phyloP scores from a whole-genome alignment of 306 rosid species.

The Casuarina equisetifolia region DNA sequence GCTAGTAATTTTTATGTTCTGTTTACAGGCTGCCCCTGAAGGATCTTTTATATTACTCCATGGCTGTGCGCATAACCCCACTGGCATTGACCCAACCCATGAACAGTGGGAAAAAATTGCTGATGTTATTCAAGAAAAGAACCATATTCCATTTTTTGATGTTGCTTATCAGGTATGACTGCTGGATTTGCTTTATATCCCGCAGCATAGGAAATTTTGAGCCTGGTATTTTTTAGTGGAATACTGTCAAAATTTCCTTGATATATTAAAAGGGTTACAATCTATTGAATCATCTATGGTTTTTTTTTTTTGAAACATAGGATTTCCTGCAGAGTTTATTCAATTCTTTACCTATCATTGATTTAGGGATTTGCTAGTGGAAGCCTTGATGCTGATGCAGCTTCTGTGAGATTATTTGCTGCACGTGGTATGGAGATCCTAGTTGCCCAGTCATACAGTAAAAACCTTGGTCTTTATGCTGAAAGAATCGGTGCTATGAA shows the following conservation, averaged over 20 bases:
- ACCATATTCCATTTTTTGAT: conserved; percentile 89
- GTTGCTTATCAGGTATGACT: conserved; percentile 90
- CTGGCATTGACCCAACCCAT: conserved; percentile 93
- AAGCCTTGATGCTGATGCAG: conserved; percentile 89
- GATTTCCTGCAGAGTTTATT: neutral
- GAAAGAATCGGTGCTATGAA: conserved; percentile 99
- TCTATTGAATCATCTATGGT: conserved; percentile 1
- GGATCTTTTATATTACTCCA: conserved; percentile 93
- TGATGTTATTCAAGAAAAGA: conserved; percentile 78
- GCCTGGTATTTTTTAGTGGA: neutral
- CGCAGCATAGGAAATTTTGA: conserved; percentile 6
- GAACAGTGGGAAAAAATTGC: conserved; percentile 96
- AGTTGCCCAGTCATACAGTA: conserved; percentile 96
- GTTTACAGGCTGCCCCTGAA: conserved; percentile 80
- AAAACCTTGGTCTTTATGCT: conserved; percentile 95
- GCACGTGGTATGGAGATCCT: conserved; percentile 88
- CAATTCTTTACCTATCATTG: conserved; percentile 15
- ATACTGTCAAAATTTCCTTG: neutral
- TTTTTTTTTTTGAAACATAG: conserved; percentile 6
- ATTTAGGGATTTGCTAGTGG: conserved; percentile 98
- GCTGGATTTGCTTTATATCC: neutral
- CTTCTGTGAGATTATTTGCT: conserved; percentile 87
- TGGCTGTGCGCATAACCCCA: conserved; percentile 99
- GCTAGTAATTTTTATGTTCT: conserved; percentile 1
- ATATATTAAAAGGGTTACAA: neutral